These are phyloP conservation scores for Arthrobotrys pseudoclavata DNA, from an alignment of 2,329 filamentous ascomycete species.

Conservation along the genomic window DNA sequence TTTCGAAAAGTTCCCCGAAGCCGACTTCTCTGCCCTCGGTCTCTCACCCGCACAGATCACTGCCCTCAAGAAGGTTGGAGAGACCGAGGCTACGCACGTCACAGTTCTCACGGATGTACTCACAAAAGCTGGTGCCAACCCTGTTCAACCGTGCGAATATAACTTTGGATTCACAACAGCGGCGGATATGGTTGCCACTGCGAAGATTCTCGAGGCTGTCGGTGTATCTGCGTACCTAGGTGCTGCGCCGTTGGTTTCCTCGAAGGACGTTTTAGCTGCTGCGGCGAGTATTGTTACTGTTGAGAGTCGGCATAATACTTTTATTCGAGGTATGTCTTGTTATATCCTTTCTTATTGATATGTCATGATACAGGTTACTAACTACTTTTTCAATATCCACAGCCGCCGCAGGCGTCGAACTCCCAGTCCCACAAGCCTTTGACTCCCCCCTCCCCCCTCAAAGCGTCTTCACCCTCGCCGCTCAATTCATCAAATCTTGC, in stretches of 20 bases:
- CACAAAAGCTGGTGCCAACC: conserved; percentile 74
- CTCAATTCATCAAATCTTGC: conserved; percentile 79
- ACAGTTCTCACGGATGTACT: conserved; percentile 73
- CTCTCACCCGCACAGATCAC: conserved; percentile 71
- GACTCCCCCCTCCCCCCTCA: conserved; percentile 78
- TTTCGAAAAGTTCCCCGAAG: conserved; percentile 75
- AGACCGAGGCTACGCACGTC: conserved; percentile 76
- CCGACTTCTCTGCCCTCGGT: conserved; percentile 76
- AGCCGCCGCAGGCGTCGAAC: conserved; percentile 65
- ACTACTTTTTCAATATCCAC: neutral
- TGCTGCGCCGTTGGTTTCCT: conserved; percentile 76
- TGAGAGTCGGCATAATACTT: conserved; percentile 80
- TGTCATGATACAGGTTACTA: conserved; percentile 8
- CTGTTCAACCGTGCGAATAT: conserved; percentile 79
- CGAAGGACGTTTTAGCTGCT: conserved; percentile 73
- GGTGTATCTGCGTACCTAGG: conserved; percentile 80
- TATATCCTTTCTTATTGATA: conserved; percentile 61
- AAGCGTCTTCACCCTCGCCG: conserved; percentile 80
- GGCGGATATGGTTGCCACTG: conserved; percentile 77
- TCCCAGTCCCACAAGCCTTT: conserved; percentile 76
- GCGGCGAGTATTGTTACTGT: conserved; percentile 80
- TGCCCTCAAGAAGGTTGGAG: conserved; percentile 74
- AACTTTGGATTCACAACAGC: conserved; percentile 78
- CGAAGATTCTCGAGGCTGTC: conserved; percentile 78
- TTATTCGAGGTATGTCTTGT: conserved; percentile 75